Conservation (phyloP, 306 rosid genomes). For the Lablab purpureus region DNA sequence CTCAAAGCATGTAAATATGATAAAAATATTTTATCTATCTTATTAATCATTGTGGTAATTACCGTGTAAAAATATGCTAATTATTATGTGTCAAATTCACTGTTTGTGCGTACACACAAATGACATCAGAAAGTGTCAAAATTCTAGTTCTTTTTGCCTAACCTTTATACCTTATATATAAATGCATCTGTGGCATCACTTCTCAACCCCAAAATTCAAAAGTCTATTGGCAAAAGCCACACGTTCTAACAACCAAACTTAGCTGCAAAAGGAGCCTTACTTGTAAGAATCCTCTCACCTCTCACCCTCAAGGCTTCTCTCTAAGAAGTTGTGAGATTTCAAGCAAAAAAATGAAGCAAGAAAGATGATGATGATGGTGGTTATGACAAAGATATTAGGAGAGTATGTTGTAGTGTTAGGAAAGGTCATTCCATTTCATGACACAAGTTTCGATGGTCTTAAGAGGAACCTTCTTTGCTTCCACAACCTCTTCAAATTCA, state of each 20-base stretch:
- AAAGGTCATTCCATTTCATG: conserved; percentile 47
- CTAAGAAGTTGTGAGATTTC: conserved; percentile 23
- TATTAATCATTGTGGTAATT: conserved; percentile 35
- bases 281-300: conserved; percentile 3
- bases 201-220: conserved; percentile 31
- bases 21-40: conserved; percentile 29
- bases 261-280: conserved; percentile 27
- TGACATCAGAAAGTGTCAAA: conserved; percentile 36
- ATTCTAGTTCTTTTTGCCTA: conserved; percentile 38
- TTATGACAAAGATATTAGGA: conserved; percentile 62
- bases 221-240: conserved; percentile 35
- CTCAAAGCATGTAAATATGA: background rate
- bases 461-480: conserved; percentile 48
- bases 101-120: background rate
- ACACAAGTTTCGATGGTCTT: conserved; percentile 38
- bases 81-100: conserved; percentile 3
- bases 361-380: conserved; percentile 73
- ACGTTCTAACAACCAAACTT: conserved; percentile 34
- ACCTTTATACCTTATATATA: conserved; percentile 5
- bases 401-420: conserved; percentile 58
- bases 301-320: conserved; percentile 12
- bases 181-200: background rate
- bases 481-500: conserved; percentile 50
- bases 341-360: conserved; percentile 17
- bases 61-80: conserved; percentile 22